These are phyloP conservation scores for Parmelia sp. DNA, from an alignment of 495 filamentous ascomycete species.

Conservation along the genomic window DNA sequence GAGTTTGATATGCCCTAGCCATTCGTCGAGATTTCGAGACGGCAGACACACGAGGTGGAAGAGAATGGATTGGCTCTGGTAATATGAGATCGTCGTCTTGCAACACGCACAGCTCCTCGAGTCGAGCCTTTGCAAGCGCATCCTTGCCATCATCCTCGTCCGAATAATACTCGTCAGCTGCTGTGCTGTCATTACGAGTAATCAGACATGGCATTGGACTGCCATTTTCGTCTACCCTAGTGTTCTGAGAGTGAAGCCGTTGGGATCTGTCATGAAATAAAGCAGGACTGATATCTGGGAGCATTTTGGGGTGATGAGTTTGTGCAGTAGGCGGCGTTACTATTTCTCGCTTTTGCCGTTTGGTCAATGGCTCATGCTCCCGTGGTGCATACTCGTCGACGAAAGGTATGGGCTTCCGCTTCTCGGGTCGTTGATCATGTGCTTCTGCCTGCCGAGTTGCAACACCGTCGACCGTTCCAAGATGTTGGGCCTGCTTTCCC, in stretches of 20 bases:
- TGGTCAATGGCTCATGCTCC: neutral
- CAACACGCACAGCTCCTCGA: neutral
- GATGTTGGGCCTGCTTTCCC: neutral
- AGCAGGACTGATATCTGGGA: neutral
- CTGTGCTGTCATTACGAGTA: neutral
- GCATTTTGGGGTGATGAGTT: neutral
- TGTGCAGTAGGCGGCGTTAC: constrained; percentile 10
- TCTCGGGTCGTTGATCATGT: neutral
- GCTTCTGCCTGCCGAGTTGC: neutral
- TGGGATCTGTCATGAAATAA: constrained; percentile 4
- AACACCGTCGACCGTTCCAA: neutral
- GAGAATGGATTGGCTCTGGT: neutral
- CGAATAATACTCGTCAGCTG: neutral
- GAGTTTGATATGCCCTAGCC: neutral
- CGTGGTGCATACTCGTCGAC: neutral
- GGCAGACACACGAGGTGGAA: neutral
- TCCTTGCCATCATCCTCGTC: neutral
- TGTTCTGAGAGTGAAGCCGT: constrained; percentile 28
- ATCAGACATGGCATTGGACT: constrained; percentile 27
- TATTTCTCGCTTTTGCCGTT: constrained; percentile 9
- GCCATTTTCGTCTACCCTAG: constrained; percentile 30
- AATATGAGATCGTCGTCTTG: neutral
- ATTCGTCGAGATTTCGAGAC: neutral
- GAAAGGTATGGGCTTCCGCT: constrained; percentile 1
- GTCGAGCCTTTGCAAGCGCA: neutral